Percentiles rank a stretch among this genome's conserved stretches.
Evolutionary conservation across 306 rosid species (phyloP).

Genomic region (Pyrus bretschneideri): DNA sequence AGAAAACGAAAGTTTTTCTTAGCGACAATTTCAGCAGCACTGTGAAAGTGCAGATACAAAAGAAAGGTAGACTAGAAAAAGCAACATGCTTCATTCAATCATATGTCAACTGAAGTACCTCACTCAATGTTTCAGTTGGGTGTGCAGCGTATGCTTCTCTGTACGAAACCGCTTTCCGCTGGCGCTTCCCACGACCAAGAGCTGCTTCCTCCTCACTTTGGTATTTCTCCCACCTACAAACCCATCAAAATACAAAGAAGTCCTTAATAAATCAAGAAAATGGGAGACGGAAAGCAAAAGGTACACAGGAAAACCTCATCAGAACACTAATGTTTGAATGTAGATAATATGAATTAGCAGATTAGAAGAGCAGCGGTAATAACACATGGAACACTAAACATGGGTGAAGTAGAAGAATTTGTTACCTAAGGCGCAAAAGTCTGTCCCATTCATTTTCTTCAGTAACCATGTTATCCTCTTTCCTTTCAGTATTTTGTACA

Average conservation of each 20-base stretch:
- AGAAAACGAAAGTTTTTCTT: background rate
- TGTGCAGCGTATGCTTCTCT: conserved; percentile 91
- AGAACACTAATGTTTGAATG: background rate
- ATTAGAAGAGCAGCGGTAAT: background rate
- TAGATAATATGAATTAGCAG: background rate
- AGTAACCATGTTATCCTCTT: conserved; percentile 55
- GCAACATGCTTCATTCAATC: conserved; percentile 17
- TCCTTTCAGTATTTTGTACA: conserved; percentile 56
- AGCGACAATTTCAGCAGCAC: background rate
- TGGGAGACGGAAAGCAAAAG: background rate
- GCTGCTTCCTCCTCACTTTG: conserved; percentile 96
- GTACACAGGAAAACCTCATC: background rate
- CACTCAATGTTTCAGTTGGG: conserved; percentile 65
- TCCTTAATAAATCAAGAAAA: background rate
- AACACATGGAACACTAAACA: background rate
- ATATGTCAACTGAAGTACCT: conserved; percentile 50
- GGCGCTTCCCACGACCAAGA: conserved; percentile 98
- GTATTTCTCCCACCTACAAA: conserved; percentile 88
- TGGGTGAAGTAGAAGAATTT: conserved; percentile 17
- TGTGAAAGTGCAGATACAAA: conserved; percentile 11
- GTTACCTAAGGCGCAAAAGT: conserved; percentile 78
- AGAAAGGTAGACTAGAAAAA: background rate
- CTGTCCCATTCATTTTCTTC: conserved; percentile 99
- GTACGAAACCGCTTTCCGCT: conserved; percentile 90
- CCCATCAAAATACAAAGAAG: conserved; percentile 16